Base-by-base conservation (phyloP, 345 rosid species). In the Gossypium longicalyx region DNA sequence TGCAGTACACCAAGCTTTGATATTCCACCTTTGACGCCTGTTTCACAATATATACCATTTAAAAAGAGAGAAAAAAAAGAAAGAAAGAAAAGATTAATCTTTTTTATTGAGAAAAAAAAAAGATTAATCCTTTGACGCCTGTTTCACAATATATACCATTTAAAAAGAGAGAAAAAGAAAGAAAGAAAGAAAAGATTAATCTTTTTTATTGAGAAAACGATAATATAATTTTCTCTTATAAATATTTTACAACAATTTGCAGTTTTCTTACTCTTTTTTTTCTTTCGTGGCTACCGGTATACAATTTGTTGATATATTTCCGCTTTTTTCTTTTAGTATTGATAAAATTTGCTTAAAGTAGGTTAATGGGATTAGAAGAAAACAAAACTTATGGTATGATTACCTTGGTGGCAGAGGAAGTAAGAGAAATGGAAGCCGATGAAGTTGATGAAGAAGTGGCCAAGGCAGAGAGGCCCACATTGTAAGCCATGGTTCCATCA, bases 341-440 rank as follows among this genome's bases (percentile, higher is more conserved):
- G 48, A 23, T 51, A 34, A 22, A 19, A 45, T 44, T 48, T 38
- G 29, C 2, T 45, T 74, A 48, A 64, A 34, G 15, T 64, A 47
- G 41, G 41, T 34, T 6, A 63, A 58, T 20, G 48, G 38, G 45
- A 9, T 23, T 23, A 74, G 63, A 25, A 56, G 20, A 22, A 60
- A 38, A 44, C 12, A 47, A 57, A 75, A 29, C 77, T 75, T 80
- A 83, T 45, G 79, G 58, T 45, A 58, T 78, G 16, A 5, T 12
- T 91, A 91, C 97, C 97, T 87, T 82, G 2, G 91, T 67, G 48
- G 96, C 93, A 7, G 96, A 93, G 70, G 96, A 91, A 59, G 97
- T 79, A 60, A 90, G 87, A 63, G 96, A 91, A 76, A 91, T 79
- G 62, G 90, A 77, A 72, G 90, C 83, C 3, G 97, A 74, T 17